A percentile compares a stretch with the other conserved stretches of the same genome.
Conservation (phyloP, 768 basidiomycete species). For the Trametopsis cervina region DNA sequence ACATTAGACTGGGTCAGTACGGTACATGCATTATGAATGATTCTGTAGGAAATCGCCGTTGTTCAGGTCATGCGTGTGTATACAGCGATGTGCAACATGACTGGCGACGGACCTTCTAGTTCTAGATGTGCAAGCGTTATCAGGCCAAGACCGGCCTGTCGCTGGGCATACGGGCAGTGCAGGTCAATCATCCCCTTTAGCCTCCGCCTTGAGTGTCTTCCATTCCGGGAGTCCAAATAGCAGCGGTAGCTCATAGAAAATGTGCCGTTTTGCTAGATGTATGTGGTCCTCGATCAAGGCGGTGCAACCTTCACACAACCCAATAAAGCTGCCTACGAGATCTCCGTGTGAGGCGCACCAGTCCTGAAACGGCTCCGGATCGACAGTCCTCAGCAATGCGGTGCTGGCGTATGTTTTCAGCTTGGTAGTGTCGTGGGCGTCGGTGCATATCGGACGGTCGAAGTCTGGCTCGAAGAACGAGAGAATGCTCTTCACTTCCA, state of each 20-base stretch:
- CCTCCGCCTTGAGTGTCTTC: not conserved
- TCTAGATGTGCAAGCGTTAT: not conserved
- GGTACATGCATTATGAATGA: not conserved
- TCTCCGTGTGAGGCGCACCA: not conserved
- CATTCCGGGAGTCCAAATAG: slow-evolving; percentile 4
- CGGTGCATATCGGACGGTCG: not conserved
- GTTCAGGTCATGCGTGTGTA: too few species aligned
- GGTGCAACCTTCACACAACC: not conserved
- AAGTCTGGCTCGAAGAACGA: not conserved
- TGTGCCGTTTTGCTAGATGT: not conserved
- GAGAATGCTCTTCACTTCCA: not conserved
- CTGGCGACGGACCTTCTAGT: not conserved
- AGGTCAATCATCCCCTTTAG: not conserved
- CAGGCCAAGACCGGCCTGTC: too few species aligned
- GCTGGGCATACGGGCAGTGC: too few species aligned
- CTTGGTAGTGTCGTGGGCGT: not conserved
- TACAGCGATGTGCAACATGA: not conserved
- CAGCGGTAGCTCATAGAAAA: not conserved
- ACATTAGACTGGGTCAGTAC: too few species aligned
- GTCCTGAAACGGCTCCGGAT: not conserved
- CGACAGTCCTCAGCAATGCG: not conserved
- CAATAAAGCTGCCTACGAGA: not conserved
- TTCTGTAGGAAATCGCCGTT: not conserved
- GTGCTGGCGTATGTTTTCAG: not conserved
- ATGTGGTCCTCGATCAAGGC: not conserved